Conservation (phyloP, 345 rosid species). For the Pistacia integerrima region DNA sequence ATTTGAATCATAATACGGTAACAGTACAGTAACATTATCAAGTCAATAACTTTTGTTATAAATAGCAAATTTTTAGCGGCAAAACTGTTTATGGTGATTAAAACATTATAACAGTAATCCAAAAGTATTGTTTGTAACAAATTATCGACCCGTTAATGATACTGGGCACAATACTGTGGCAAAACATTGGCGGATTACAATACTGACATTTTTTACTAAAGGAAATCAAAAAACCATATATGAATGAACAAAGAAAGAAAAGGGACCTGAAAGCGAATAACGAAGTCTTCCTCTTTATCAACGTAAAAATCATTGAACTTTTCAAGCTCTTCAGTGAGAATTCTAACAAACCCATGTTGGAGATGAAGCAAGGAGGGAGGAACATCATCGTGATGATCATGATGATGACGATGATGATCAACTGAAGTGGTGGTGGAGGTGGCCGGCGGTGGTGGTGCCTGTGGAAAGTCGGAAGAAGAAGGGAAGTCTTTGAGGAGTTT, state of each 20-base stretch:
- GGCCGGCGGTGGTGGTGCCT: slow-evolving; percentile 16
- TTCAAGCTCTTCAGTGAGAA: slow-evolving; percentile 86
- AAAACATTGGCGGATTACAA: too few relatives aligned
- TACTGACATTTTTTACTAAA: too few relatives aligned
- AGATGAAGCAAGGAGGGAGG: slow-evolving; percentile 37
- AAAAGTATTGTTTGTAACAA: too few relatives aligned
- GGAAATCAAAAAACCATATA: too few relatives aligned
- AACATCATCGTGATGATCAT: slow-evolving; percentile 8
- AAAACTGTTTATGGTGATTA: too few relatives aligned
- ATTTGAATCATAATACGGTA: too few relatives aligned
- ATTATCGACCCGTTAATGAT: too few relatives aligned
- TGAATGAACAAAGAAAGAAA: not conserved
- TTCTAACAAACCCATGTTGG: slow-evolving; percentile 70
- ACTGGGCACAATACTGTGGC: too few relatives aligned
- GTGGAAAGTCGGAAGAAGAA: slow-evolving; percentile 13
- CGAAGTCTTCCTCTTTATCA: slow-evolving; percentile 89
- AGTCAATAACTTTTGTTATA: too few relatives aligned
- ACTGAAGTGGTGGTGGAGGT: not conserved
- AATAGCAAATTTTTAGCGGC: too few relatives aligned
- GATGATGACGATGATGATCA: not conserved
- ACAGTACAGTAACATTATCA: too few relatives aligned
- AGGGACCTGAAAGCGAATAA: slow-evolving; percentile 78
- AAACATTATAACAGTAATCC: too few relatives aligned
- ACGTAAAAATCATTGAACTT: slow-evolving; percentile 89
- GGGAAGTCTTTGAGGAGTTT: slow-evolving; percentile 60